Base-by-base conservation (phyloP, 140 eudicot species). In the Ambrosia hybrid region DNA sequence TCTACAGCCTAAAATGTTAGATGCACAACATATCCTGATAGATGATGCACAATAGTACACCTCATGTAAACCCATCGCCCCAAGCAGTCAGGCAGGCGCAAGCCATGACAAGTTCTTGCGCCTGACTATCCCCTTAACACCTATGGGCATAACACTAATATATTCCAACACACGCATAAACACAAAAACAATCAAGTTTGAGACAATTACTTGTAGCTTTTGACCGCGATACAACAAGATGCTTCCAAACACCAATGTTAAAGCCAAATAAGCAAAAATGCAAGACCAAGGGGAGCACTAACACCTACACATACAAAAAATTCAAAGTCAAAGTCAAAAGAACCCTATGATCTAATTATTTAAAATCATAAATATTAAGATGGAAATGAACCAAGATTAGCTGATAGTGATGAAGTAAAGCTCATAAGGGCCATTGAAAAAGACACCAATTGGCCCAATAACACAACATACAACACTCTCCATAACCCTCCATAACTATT, bases 381-480 rank as follows among this genome's bases (percentile, higher is more conserved):
- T 16, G 14, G 12, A 37, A 62, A 5, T 1, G 6, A 75, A 89
- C 95, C 98, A 58, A 83, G 79, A 78, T 56, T 78, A 71, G 95
- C 83, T 68, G 85, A 75, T 6, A 83, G 67, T 70, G 96, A 89
- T 46, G 95, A 73, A 67, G 75, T 60, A 77, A 89, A 91, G 81
- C 81, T 75, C 73, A 77, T 75, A 21, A 89, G 73, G 3, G 98
- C 82, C 85, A 87, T 38, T 5, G 79, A 60, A 41, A 89, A 78
- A 60, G 98, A 92, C 36, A 89, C 88, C 75, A 78, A 17, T 80
- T 89, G 98, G 51, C 98, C 98, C 73, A 92, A 57, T 49, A 79
- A 71, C 89, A 91, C 68, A 38, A 58, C 73, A 60, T 70, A 72
- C 67, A 85, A 43, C 36, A 80, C 84, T 59, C 80, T 73, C 46